These are phyloP conservation scores for Leishmania tropica DNA, from an alignment of 208 protist genomes.

Conservation along the genomic window DNA sequence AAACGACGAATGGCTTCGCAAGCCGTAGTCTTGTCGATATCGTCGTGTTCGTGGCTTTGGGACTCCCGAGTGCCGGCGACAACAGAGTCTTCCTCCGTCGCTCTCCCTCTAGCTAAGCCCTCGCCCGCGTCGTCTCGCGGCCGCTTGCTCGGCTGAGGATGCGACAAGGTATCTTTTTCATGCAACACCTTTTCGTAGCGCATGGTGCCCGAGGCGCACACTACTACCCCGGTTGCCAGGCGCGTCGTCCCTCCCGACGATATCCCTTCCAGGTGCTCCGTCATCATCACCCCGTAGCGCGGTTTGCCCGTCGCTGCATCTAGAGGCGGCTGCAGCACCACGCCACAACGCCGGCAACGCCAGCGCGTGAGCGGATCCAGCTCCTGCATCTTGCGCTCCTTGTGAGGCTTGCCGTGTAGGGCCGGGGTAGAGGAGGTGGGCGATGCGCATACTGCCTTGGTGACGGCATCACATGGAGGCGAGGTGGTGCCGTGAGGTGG, in stretches of 20 bases:
- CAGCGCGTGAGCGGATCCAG: slow-evolving; percentile 33
- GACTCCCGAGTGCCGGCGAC: background rate
- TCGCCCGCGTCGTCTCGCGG: background rate
- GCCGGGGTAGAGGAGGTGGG: background rate
- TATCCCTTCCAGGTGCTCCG: slow-evolving; percentile 48
- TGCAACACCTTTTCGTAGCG: slow-evolving; percentile 7
- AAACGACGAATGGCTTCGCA: background rate
- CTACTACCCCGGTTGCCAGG: slow-evolving; percentile 26
- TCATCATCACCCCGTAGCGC: slow-evolving; percentile 39
- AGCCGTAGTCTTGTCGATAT: background rate
- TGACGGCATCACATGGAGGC: background rate
- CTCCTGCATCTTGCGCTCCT: slow-evolving; percentile 24
- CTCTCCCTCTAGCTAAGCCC: background rate
- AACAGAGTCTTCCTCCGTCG: background rate
- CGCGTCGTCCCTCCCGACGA: slow-evolving; percentile 24
- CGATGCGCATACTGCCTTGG: background rate
- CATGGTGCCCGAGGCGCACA: slow-evolving; percentile 27
- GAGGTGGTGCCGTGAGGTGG: background rate
- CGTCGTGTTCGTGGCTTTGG: background rate
- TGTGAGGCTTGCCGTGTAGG: slow-evolving; percentile 10
- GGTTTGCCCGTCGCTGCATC: slow-evolving; percentile 43
- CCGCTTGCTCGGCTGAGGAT: background rate
- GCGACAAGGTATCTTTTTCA: background rate
- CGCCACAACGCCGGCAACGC: slow-evolving; percentile 46
- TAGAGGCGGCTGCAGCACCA: slow-evolving; percentile 28